Conservation (phyloP, 345 rosid genomes). For the Acer negundo region DNA sequence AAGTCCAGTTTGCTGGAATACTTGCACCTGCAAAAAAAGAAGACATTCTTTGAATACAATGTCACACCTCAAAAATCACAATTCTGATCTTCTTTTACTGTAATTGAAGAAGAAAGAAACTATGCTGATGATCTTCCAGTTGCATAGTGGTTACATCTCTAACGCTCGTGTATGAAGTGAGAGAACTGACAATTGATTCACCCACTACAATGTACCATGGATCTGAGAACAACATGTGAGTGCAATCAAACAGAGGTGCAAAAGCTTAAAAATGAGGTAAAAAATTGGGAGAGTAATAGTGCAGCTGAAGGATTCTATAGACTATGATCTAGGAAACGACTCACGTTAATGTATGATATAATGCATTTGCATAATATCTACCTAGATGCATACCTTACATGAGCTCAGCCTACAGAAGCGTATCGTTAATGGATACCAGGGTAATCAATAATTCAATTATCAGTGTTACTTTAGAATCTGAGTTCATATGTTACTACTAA, state of each 20-base stretch:
- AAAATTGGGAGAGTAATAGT: not conserved
- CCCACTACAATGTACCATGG: conserved; percentile 96
- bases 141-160: conserved; percentile 93
- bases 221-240: conserved; percentile 49
- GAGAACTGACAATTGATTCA: conserved; percentile 83
- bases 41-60: not conserved
- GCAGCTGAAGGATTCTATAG: not conserved
- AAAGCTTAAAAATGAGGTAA: not conserved
- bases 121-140: conserved; percentile 96
- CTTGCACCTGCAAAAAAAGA: conserved; percentile 65
- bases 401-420: too few species aligned
- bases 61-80: not conserved
- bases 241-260: conserved; percentile 12
- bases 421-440: too few species aligned
- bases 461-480: too few species aligned
- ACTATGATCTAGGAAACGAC: not conserved
- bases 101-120: conserved; percentile 67
- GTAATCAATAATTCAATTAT: too few species aligned
- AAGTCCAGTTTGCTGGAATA: conserved; percentile 81
- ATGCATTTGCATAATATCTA: not conserved
- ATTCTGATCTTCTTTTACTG: not conserved
- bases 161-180: conserved; percentile 71
- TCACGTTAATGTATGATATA: too few species aligned
- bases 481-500: not conserved
- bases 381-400: not conserved